Percentiles rank a stretch among this genome's conserved stretches.
These are phyloP conservation scores for Boletus albobrunnescens DNA, from an alignment of 1,284 basidiomycete species.

Conservation along the genomic window DNA sequence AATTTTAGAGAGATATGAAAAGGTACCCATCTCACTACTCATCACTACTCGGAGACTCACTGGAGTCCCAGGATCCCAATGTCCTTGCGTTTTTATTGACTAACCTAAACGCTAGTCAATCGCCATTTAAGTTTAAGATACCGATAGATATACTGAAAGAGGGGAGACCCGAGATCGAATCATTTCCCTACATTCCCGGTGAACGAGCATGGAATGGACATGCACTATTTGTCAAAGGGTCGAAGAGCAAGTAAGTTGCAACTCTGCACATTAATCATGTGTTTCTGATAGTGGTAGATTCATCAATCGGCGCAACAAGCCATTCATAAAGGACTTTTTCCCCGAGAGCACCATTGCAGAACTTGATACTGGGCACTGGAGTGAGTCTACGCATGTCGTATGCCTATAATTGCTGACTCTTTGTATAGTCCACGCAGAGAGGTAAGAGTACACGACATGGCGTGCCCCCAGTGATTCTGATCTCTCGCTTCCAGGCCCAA, in stretches of 20 bases:
- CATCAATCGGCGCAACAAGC: slow-evolving; percentile 65
- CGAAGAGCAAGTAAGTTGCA: slow-evolving; percentile 60
- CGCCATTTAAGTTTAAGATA: slow-evolving; percentile 60
- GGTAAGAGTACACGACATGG: slow-evolving; percentile 34
- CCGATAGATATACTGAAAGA: slow-evolving; percentile 65
- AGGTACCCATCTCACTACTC: slow-evolving; percentile 36
- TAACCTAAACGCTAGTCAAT: slow-evolving; percentile 52
- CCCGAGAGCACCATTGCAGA: slow-evolving; percentile 54
- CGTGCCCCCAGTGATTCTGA: neutral
- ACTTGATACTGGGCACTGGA: slow-evolving; percentile 67
- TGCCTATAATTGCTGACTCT: neutral
- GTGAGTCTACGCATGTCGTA: slow-evolving; percentile 34
- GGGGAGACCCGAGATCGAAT: slow-evolving; percentile 64
- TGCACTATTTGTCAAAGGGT: slow-evolving; percentile 77
- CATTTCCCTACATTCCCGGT: slow-evolving; percentile 66
- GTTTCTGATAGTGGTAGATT: slow-evolving; percentile 42
- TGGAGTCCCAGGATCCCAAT: slow-evolving; percentile 51
- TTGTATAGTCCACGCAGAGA: slow-evolving; percentile 54
- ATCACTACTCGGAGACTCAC: neutral
- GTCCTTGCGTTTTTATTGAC: slow-evolving; percentile 81
- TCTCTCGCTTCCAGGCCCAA: slow-evolving; percentile 36
- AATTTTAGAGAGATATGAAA: slow-evolving; percentile 60
- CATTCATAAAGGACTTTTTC: slow-evolving; percentile 61
- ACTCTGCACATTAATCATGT: neutral
- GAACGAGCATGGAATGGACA: slow-evolving; percentile 58